Conservation (phyloP, 2,329 filamentous ascomycete genomes). For the Diplodia intermedia region DNA sequence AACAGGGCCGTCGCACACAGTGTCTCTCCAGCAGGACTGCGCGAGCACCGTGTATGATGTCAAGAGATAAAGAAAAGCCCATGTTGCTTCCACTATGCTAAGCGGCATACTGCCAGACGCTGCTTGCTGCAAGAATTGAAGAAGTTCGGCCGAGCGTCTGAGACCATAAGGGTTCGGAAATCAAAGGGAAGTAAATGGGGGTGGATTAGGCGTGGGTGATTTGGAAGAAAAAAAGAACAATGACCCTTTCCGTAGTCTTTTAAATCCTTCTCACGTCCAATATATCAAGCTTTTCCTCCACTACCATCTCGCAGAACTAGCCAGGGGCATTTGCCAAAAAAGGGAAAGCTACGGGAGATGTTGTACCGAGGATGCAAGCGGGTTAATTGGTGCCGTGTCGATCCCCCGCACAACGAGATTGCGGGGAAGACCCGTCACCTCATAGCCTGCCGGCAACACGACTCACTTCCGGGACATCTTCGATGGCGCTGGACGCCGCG, state of each 20-base stretch:
- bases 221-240: not conserved
- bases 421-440: constrained; percentile 9
- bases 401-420: constrained; percentile 24
- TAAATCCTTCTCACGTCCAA: not conserved
- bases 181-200: not conserved
- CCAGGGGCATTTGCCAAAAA: not conserved
- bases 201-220: not conserved
- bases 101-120: not conserved
- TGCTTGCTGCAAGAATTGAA: not conserved
- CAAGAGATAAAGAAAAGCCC: constrained; percentile 3
- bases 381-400: not conserved
- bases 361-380: constrained; percentile 20
- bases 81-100: constrained; percentile 6
- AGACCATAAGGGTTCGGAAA: too few relatives aligned
- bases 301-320: not conserved
- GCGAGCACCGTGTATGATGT: constrained; percentile 15
- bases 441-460: constrained; percentile 5
- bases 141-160: not conserved
- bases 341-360: constrained; percentile 5
- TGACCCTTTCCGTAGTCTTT: not conserved
- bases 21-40: constrained; percentile 61
- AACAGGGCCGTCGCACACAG: constrained; percentile 59
- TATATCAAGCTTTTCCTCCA: constrained; percentile 13
- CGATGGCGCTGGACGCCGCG: too few relatives aligned
- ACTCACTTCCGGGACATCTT: not conserved